Conservation (phyloP, 768 basidiomycete species). For the Pleurotus ostreatus region DNA sequence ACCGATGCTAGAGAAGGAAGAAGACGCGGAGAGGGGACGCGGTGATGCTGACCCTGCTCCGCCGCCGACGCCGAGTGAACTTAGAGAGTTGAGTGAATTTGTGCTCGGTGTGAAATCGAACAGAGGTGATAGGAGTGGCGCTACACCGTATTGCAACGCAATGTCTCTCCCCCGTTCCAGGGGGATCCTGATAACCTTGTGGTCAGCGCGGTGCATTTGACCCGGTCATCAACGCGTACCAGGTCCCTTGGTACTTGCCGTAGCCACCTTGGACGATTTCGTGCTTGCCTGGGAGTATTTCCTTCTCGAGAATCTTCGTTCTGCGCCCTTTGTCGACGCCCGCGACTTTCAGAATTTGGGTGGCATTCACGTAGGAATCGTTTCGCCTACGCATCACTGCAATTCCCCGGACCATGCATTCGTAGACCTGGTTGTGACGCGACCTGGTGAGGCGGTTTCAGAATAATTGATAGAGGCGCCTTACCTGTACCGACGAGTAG, state of each 20-base stretch:
- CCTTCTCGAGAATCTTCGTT: constrained; percentile 96
- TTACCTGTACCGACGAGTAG: constrained; percentile 83
- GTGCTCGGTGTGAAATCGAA: constrained; percentile 90
- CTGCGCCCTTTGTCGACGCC: constrained; percentile 95
- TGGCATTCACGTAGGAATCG: constrained; percentile 97
- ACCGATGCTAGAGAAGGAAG: constrained; percentile 59
- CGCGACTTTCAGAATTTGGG: constrained; percentile 98
- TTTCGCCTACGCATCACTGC: constrained; percentile 96
- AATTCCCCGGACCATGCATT: constrained; percentile 97
- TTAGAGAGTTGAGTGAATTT: constrained; percentile 64
- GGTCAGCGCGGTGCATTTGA: constrained; percentile 5
- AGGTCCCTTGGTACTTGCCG: constrained; percentile 99
- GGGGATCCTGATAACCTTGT: constrained; percentile 70
- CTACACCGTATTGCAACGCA: constrained; percentile 88
- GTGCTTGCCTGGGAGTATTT: constrained; percentile 91
- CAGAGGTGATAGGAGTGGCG: constrained; percentile 79
- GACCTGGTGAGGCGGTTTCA: constrained; percentile 28
- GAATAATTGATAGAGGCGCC: constrained; percentile 6
- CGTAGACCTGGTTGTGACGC: constrained; percentile 71
- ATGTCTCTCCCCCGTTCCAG: constrained; percentile 92
- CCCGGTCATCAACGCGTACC: constrained; percentile 47
- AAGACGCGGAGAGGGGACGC: constrained; percentile 63
- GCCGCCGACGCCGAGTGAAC: constrained; percentile 53
- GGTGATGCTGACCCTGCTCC: constrained; percentile 49
- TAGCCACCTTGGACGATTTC: constrained; percentile 99